Conservation (phyloP, 345 rosid genomes). For the Eucalyptus sideroxylon region DNA sequence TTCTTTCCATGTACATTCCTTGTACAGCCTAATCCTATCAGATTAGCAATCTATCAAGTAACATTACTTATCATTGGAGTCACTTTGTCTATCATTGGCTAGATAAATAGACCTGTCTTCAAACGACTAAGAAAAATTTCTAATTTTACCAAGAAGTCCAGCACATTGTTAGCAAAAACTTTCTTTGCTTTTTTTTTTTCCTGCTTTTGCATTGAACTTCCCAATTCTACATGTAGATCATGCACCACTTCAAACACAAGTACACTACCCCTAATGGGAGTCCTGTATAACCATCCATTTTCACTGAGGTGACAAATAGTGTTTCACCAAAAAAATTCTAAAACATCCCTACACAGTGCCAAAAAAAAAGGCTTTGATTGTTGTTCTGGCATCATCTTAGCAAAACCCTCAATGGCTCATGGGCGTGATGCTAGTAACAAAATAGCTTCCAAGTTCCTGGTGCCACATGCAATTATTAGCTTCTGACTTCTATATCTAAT, state of each 20-base stretch:
- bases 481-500: rapidly evolving
- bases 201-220: neutral
- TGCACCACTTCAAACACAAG: neutral
- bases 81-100: neutral
- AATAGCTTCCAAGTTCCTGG: neutral
- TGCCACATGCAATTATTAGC: neutral
- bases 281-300: neutral
- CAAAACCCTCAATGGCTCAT: neutral
- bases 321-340: neutral
- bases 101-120: neutral
- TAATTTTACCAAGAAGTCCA: rapidly evolving
- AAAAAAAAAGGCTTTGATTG: neutral
- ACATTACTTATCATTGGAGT: neutral
- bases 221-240: neutral
- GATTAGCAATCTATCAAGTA: neutral
- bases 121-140: neutral
- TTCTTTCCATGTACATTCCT: neutral
- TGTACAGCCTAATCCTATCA: neutral
- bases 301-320: neutral
- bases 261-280: neutral
- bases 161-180: neutral
- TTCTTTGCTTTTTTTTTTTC: rapidly evolving
- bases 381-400: neutral
- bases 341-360: neutral
- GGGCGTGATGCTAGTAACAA: neutral